Evolutionary conservation across 768 basidiomycete genomes (phyloP), one percentile per base, ranked within the genome.

Genomic region (Tubosaeta sp.): DNA sequence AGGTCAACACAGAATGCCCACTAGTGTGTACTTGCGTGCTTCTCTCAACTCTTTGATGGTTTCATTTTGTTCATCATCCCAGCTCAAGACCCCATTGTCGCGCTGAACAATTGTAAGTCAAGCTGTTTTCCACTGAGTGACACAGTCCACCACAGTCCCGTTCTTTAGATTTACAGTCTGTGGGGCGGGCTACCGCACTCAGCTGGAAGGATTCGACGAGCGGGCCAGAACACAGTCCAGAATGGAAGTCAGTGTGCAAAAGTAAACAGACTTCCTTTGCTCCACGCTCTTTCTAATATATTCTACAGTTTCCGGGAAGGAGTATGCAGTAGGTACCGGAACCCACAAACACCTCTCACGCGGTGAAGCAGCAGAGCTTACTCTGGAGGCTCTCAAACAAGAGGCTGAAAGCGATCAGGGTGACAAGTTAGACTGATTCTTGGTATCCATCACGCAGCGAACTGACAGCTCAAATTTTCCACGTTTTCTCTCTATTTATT

Each of bases 221-320:
- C 10, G 83, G 82, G 0, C 71, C 72, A 0, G 66, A 65, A 12
- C 73, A 82, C 48, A 67, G 64, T 3, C 77, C 76, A 6, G 59
- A 64, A 34, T 87, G 84, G 84, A 83, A 72, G 2, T 75, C 71
- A 3, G 56, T 75, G 6, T 86, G 84, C 65, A 84, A 81, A 73
- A 76, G 86, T 83, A 43, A 53, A 59, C 51, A 55, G 58, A 62
- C 44, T 30, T 22, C 7, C 35, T 43, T 41, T 34, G n/a, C 48
- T 56, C 43, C 55, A 18, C 25, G 18, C 11, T 46, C 48, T 43
- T 12, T 45, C 53, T 69, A 6, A 65, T 54, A 36, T 3, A 43
- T 46, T 27, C 11, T 48, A 24, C 55, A 86, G 84, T 86, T 54
- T 69, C 77, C 36, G 80, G 81, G 1, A 61, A 71, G 48, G 68